Evolutionary conservation across 768 basidiomycete species (phyloP), one percentile per base, ranked within the genome.

Genomic region (Kwoniella mangroviensis): DNA sequence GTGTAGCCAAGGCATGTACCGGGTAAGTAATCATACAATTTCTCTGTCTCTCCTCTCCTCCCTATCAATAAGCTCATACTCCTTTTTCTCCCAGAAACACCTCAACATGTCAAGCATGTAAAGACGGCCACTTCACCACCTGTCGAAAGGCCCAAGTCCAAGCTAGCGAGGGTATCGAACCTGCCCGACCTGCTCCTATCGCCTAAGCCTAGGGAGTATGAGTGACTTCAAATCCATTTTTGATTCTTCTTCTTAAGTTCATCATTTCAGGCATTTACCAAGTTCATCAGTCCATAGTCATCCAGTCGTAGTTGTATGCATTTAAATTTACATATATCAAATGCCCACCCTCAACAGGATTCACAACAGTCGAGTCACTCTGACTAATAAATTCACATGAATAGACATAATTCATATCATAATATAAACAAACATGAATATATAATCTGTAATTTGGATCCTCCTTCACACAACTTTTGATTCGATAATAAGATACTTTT

Each of bases 131-230:
- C 69, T 77, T 72, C 65, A 49, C 53, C 15, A 59, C 74, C 2
- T 79, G 78, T 65, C 72, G 78, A 63, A 79, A 79, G 67, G 64
- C 68, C 60, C 70, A 79, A 56, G 52, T 79, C 24, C 62, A 74
- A 42, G 74, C 76, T 51, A 51, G 66, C 24, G 76, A 79, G 64
- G 78, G 76, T 68, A 66, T 79, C 63, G 78, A 79, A 72, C 72
- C 69, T 42, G 72, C 69, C n/a, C 58, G 72, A 70, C 72, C 72
- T 40, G 45, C 68, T 59, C 60, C 68, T 51, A 61, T 70, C 49
- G 73, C 67, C 40, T 72, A 72, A 55, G 60, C 43, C 7, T 17
- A 9, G 9, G n/a, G 57, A 59, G 12, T 10, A 19, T 3, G 45
- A 49, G 26, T 55, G 21, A 55, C 54, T 55, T 55, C 54, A 13